phyloP scores from a whole-genome alignment of 257 asterid species.

The Solanum okadae region DNA sequence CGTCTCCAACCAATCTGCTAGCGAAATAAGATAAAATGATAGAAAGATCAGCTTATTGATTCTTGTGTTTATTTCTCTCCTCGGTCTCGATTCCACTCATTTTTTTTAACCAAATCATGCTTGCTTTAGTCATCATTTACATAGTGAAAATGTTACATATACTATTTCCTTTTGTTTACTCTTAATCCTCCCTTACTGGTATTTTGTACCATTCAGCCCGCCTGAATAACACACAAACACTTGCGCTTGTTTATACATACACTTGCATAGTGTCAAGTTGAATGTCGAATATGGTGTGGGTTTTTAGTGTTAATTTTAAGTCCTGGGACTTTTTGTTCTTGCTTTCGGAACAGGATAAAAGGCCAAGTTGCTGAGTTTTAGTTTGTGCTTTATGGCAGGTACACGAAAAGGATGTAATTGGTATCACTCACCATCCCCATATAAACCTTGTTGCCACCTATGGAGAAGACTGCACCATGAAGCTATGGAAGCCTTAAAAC shows the following conservation, averaged over 20 bases:
- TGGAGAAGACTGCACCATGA: constrained; percentile 78
- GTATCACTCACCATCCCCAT: constrained; percentile 91
- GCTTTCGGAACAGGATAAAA: background rate
- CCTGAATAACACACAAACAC: background rate
- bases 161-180: background rate
- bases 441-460: constrained; percentile 79
- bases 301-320: background rate
- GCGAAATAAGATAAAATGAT: background rate
- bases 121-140: background rate
- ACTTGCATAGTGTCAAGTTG: background rate
- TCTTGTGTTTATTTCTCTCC: background rate
- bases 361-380: background rate
- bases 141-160: background rate
- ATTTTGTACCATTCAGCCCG: background rate
- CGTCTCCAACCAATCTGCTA: background rate
- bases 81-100: background rate
- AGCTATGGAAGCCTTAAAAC: constrained; percentile 78
- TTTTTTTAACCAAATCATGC: background rate
- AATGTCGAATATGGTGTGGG: background rate
- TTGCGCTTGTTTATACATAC: background rate
- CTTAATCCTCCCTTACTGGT: background rate
- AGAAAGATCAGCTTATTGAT: background rate
- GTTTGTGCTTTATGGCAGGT: constrained; percentile 36
- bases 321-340: background rate
- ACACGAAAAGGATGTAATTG: constrained; percentile 93